Conservation (phyloP, 2,329 filamentous ascomycete species). For the Tolypocladium inflatum region DNA sequence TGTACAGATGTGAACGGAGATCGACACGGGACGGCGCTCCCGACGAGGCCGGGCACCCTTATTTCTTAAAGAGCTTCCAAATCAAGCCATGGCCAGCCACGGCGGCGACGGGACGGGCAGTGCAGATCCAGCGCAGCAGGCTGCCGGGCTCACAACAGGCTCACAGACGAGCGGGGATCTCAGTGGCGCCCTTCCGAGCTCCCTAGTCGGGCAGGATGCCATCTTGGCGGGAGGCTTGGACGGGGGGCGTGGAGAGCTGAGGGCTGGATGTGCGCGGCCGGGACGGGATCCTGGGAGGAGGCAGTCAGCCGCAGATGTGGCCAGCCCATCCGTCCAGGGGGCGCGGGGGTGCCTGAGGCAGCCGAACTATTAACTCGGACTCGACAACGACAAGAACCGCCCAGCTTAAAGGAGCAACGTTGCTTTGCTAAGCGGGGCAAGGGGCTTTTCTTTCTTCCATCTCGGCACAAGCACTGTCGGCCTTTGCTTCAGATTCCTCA, state of each 20-base stretch:
- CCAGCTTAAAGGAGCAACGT: too few relatives aligned
- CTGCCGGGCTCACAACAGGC: background rate
- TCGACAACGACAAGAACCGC: too few relatives aligned
- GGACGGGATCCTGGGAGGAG: background rate
- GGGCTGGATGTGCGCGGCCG: background rate
- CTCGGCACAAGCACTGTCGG: too few relatives aligned
- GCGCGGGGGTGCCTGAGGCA: too few relatives aligned
- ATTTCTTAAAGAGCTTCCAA: background rate
- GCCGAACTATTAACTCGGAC: too few relatives aligned
- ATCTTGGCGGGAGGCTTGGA: background rate
- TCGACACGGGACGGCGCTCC: background rate
- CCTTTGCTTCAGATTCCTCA: too few relatives aligned
- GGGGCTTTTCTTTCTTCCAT: too few relatives aligned
- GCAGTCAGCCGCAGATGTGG: background rate
- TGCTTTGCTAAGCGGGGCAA: too few relatives aligned
- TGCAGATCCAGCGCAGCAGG: background rate
- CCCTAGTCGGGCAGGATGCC: background rate
- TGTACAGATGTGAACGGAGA: background rate
- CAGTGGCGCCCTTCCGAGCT: background rate
- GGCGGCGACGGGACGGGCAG: background rate
- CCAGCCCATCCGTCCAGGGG: too few relatives aligned
- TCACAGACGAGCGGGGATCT: background rate
- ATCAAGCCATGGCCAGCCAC: background rate
- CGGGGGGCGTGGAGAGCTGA: background rate
- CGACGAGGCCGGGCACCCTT: background rate